Conservation (phyloP, 2,329 filamentous ascomycete species). For the Ophiostoma sp. region DNA sequence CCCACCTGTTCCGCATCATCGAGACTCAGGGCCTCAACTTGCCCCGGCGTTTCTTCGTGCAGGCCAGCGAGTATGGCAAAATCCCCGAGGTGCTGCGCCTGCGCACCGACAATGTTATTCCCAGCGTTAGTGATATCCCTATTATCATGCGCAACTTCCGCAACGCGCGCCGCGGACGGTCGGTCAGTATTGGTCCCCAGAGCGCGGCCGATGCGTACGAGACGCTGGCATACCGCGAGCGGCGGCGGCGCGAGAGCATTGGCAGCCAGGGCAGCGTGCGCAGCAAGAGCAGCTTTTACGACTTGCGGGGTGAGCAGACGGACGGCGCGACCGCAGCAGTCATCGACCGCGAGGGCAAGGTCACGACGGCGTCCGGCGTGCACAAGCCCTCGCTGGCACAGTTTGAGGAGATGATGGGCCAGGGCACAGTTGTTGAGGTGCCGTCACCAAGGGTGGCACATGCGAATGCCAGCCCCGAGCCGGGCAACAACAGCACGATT, state of each 20-base stretch:
- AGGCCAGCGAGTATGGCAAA: constrained; percentile 82
- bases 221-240: constrained; percentile 81
- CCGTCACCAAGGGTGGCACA: constrained; percentile 16
- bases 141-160: constrained; percentile 76
- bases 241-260: constrained; percentile 51
- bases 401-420: constrained; percentile 70
- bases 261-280: constrained; percentile 45
- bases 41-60: constrained; percentile 84
- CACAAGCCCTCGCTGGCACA: constrained; percentile 49
- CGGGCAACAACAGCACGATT: neutral
- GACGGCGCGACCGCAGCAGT: constrained; percentile 12
- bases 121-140: constrained; percentile 80
- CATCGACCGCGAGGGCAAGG: constrained; percentile 36
- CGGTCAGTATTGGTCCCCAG: constrained; percentile 87
- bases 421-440: constrained; percentile 46
- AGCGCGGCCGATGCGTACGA: constrained; percentile 96
- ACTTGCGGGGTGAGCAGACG: constrained; percentile 35
- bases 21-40: constrained; percentile 73
- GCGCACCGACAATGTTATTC: constrained; percentile 76
- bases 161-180: constrained; percentile 59
- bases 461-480: constrained; percentile 7
- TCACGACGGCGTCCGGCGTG: constrained; percentile 41
- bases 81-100: constrained; percentile 68
- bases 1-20: constrained; percentile 80
- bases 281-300: constrained; percentile 41